Percentiles rank a stretch among this genome's conserved stretches.
Conservation (phyloP, 2,329 filamentous ascomycete species). For the Verticillium zaregamsianum region DNA sequence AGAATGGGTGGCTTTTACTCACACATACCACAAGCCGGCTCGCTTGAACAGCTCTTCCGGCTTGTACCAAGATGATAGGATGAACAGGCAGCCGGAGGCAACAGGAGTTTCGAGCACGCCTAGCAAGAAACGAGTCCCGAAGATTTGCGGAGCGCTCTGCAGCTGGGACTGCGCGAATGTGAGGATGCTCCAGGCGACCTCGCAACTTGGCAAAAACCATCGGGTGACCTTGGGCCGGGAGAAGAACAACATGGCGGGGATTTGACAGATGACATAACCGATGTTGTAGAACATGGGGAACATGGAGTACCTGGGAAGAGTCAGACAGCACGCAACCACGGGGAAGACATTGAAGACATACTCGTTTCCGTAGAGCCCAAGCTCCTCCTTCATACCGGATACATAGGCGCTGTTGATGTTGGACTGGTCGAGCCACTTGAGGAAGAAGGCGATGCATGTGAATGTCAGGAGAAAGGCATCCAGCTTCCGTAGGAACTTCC, state of each 20-base stretch:
- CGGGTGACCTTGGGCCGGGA: constrained; percentile 14
- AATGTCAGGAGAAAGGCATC: constrained; percentile 19
- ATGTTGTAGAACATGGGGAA: constrained; percentile 12
- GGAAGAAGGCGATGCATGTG: constrained; percentile 10
- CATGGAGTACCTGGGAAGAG: constrained; percentile 5
- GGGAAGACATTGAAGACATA: constrained; percentile 9
- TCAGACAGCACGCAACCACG: not conserved
- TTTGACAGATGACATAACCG: constrained; percentile 13
- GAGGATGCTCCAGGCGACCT: constrained; percentile 16
- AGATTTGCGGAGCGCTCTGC: constrained; percentile 19
- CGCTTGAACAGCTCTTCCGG: constrained; percentile 36
- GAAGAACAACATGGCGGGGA: constrained; percentile 11
- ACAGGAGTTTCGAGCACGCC: constrained; percentile 17
- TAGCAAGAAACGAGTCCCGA: constrained; percentile 23
- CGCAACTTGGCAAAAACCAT: constrained; percentile 16
- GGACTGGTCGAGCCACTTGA: constrained; percentile 26
- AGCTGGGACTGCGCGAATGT: constrained; percentile 18
- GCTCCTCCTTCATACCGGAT: constrained; percentile 32
- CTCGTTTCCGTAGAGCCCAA: constrained; percentile 27
- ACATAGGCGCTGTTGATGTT: constrained; percentile 33
- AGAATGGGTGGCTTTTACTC: constrained; percentile 8
- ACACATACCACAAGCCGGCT: constrained; percentile 40
- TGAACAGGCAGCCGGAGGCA: constrained; percentile 14
- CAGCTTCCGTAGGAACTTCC: constrained; percentile 14
- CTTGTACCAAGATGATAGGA: constrained; percentile 24